Evolutionary conservation across 148 eudicot species (phyloP), one percentile per base, ranked within the genome.

Genomic region (Rhododendron simsii): DNA sequence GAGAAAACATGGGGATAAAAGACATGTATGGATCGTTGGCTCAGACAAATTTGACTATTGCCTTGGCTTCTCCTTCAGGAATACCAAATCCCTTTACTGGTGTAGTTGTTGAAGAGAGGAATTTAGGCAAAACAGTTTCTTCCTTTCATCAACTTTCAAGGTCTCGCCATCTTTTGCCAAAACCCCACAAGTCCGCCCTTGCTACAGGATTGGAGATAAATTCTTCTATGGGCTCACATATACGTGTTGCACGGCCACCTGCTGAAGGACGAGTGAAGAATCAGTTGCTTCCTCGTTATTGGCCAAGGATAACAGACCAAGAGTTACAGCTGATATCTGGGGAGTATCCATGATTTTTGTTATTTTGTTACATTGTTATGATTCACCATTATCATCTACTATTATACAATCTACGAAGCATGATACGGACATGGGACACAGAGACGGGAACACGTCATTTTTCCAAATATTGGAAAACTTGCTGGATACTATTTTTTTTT

Each of bases 291-390:
- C 98, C 98, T 86, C 98, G 99, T 87, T 95, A 97, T 87, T 97
- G 98, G 98, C 99, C 99, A 50, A 90, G 98, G 89, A 95, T 97
- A 85, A 97, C 99, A 12, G 99, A 97, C 81, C 95, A 95, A 90
- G 99, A 97, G 88, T 89, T 97, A 90, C 98, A 94, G 91, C 98
- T 94, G 89, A 97, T 97, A 85, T 93, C 98, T 80, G 98, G 98
- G 94, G 98, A 94, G 98, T 97, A 97, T 97, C 99, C 98, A 41
- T 91, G 28, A 55, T 79, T 23, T 86, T 35, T 14, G 1, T 30
- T n/a, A 16, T 59, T 26, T 57, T 35, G 18, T 55, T 55, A 15
- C 0, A 12, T 16, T 45, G 12, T 78, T 39, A 16, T 20, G 10
- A 57, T 37, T 30, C 39, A 39, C 59, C 35, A n/a, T 16, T 75